phyloP scores from a whole-genome alignment of 2,329 filamentous ascomycete genomes.

The Ophiocordyceps sinensis region DNA sequence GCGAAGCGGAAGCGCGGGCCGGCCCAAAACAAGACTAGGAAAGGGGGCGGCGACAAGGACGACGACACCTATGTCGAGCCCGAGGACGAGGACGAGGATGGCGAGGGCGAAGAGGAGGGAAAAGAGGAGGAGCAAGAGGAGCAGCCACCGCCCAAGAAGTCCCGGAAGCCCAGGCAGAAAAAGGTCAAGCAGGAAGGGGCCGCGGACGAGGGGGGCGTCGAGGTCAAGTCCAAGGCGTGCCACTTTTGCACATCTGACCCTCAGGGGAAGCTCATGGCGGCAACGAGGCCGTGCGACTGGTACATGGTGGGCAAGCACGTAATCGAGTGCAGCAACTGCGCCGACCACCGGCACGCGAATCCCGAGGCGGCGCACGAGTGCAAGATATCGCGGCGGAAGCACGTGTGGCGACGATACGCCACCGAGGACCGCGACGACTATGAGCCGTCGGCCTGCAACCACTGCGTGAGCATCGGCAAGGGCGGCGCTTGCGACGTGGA shows the following conservation, averaged over 20 bases:
- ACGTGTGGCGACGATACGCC: constrained; percentile 7
- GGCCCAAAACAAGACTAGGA: too few relatives aligned
- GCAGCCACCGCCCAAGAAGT: too few relatives aligned
- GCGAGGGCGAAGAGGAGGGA: not conserved
- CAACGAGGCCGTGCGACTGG: constrained; percentile 5
- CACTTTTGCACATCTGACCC: constrained; percentile 5
- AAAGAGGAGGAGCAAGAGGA: not conserved
- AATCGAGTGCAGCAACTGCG: constrained; percentile 13
- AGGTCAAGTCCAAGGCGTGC: not conserved
- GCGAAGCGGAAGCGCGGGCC: too few relatives aligned
- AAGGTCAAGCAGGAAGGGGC: not conserved
- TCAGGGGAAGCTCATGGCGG: constrained; percentile 1
- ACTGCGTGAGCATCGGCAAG: constrained; percentile 2
- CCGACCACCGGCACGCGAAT: constrained; percentile 7
- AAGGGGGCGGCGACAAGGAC: not conserved
- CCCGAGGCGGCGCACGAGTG: constrained; percentile 3
- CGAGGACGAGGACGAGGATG: not conserved
- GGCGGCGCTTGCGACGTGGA: constrained; percentile 9
- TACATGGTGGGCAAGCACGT: constrained; percentile 1
- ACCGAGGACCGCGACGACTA: constrained; percentile 4
- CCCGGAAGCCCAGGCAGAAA: not conserved
- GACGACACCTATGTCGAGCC: not conserved
- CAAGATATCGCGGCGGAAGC: not conserved
- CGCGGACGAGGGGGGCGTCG: not conserved
- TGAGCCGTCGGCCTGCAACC: constrained; percentile 3